Conservation (phyloP, 768 basidiomycete genomes). For the Panellus pusillus region DNA sequence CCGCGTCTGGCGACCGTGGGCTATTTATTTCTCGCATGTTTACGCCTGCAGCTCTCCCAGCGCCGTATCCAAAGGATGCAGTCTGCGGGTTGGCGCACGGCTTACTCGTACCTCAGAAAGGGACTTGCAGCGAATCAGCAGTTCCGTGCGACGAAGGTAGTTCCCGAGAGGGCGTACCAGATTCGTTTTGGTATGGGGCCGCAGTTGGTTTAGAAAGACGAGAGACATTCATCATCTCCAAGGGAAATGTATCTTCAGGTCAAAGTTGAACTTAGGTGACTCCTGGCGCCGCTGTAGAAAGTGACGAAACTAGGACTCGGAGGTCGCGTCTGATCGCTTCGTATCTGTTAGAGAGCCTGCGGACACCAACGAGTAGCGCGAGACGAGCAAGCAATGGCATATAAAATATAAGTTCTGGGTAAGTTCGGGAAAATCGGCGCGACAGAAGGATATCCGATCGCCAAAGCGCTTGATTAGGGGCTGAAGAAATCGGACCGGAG, state of each 20-base stretch:
- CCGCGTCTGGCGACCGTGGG: conserved; percentile 25
- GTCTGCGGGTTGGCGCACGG: conserved; percentile 59
- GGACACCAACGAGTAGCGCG: too few relatives aligned
- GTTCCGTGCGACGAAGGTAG: conserved; percentile 51
- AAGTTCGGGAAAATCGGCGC: too few relatives aligned
- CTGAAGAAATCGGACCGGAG: too few relatives aligned
- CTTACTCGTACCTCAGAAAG: conserved; percentile 39
- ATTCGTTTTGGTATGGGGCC: conserved; percentile 37
- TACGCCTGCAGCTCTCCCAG: conserved; percentile 32
- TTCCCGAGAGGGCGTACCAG: conserved; percentile 46
- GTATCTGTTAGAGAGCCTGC: too few relatives aligned
- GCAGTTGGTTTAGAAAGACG: conserved; percentile 37
- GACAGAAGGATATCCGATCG: too few relatives aligned
- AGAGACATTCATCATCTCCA: conserved; percentile 35
- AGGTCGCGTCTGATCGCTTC: too few relatives aligned
- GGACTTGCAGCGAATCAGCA: conserved; percentile 31
- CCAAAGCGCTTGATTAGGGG: too few relatives aligned
- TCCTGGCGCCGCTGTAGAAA: too few relatives aligned
- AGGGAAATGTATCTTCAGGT: conserved; percentile 29
- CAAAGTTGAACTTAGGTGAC: too few relatives aligned
- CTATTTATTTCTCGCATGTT: conserved; percentile 55
- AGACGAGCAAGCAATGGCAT: too few relatives aligned
- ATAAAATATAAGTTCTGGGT: too few relatives aligned
- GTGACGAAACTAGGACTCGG: too few relatives aligned
- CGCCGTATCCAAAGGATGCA: conserved; percentile 40